phyloP scores from a whole-genome alignment of 2,329 filamentous ascomycete genomes.

The Phaeoacremonium minimum region DNA sequence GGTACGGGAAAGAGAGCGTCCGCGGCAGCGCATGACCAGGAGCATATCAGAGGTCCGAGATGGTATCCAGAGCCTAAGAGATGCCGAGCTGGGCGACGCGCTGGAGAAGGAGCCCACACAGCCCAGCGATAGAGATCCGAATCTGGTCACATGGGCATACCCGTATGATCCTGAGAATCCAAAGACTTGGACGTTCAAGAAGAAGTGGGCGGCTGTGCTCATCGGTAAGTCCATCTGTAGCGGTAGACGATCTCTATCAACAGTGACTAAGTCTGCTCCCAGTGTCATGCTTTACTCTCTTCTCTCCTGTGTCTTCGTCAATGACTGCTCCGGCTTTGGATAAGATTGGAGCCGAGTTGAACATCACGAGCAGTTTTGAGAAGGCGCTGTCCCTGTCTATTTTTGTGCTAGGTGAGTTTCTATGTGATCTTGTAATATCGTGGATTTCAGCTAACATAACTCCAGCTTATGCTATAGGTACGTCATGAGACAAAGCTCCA shows the following conservation, averaged over 20 bases:
- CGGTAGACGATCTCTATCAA: not conserved
- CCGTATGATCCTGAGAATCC: slow-evolving; percentile 15
- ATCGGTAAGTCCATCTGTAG: not conserved
- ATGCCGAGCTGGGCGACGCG: slow-evolving; percentile 24
- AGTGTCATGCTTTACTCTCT: slow-evolving; percentile 45
- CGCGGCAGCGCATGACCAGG: slow-evolving; percentile 16
- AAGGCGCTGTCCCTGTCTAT: slow-evolving; percentile 43
- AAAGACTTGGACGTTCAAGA: slow-evolving; percentile 12
- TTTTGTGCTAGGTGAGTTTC: slow-evolving; percentile 35
- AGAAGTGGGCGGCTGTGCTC: slow-evolving; percentile 13
- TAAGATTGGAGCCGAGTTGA: slow-evolving; percentile 33
- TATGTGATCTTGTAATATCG: not conserved
- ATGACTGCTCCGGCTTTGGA: slow-evolving; percentile 30
- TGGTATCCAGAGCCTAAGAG: slow-evolving; percentile 30
- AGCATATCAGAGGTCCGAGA: slow-evolving; percentile 33
- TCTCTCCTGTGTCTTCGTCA: slow-evolving; percentile 45
- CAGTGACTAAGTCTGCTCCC: not conserved
- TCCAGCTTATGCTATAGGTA: slow-evolving; percentile 7
- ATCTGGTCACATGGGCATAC: slow-evolving; percentile 12
- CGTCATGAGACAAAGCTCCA: too few species aligned
- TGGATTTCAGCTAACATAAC: not conserved
- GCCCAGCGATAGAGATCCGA: slow-evolving; percentile 1
- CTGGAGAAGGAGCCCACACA: slow-evolving; percentile 7
- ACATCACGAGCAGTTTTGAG: slow-evolving; percentile 30
- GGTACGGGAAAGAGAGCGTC: not conserved